A percentile compares a stretch with the other conserved stretches of the same genome.
Conservation (phyloP, 2,329 filamentous ascomycete species). For the Colletotrichum siamense region DNA sequence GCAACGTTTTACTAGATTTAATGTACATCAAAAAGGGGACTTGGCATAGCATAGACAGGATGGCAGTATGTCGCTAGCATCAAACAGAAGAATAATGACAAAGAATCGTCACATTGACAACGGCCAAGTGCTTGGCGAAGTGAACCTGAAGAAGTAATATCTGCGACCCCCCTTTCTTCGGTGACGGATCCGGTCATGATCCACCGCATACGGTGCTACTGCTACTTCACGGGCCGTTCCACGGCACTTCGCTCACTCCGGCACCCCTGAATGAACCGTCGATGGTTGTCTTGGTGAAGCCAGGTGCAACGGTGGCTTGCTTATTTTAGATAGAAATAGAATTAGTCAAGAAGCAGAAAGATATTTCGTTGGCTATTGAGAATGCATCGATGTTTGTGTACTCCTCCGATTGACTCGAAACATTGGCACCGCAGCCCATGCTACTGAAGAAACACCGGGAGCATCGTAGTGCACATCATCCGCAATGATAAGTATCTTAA, state of each 20-base stretch:
- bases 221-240: background rate
- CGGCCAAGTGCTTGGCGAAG: background rate
- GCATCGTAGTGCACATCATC: background rate
- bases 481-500: background rate
- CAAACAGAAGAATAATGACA: background rate
- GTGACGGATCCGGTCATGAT: background rate
- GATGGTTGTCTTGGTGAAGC: background rate
- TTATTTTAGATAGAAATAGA: background rate
- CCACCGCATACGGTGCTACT: background rate
- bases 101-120: background rate
- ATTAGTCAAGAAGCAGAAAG: background rate
- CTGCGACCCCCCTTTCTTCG: too few relatives aligned
- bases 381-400: background rate
- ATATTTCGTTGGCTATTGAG: background rate
- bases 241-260: background rate
- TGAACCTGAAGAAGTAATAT: background rate
- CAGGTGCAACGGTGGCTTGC: background rate
- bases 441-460: background rate
- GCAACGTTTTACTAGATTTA: background rate
- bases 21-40: slow-evolving; percentile 5
- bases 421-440: background rate
- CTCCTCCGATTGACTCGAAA: background rate
- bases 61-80: background rate
- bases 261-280: background rate
- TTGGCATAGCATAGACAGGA: background rate